phyloP scores from a whole-genome alignment of 441 rosid species.

The Omphalea diandra region DNA sequence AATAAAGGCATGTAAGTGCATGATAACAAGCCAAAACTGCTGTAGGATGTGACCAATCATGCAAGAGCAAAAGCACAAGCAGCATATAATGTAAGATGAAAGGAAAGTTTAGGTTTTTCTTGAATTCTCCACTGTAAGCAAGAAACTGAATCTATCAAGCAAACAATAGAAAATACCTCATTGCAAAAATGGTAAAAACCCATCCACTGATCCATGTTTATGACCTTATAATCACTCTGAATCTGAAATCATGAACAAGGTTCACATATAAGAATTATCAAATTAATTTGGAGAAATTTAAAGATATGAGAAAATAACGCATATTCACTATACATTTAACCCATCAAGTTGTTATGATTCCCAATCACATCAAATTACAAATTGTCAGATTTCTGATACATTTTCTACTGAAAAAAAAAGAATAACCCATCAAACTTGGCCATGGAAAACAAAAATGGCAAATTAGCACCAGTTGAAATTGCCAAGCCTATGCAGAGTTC shows the following conservation, averaged over 20 bases:
- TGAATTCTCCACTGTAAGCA: not conserved
- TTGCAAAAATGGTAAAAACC: conserved; percentile 55
- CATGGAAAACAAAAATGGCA: not conserved
- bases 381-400: not conserved
- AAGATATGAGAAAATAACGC: not conserved
- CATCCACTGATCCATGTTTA: conserved; percentile 65
- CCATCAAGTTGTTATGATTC: not conserved
- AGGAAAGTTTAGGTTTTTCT: not conserved
- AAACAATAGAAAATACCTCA: conserved; percentile 40
- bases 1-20: too few species aligned
- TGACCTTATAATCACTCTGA: conserved; percentile 55
- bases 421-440: not conserved
- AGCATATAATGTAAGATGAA: not conserved
- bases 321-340: not conserved
- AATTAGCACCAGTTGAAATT: too few species aligned
- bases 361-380: conserved; percentile 8
- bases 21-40: too few species aligned
- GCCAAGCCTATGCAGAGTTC: too few species aligned
- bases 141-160: not conserved
- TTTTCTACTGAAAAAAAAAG: conserved; percentile 5
- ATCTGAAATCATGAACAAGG: conserved; percentile 29
- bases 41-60: too few species aligned
- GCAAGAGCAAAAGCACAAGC: too few species aligned
- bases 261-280: not conserved
- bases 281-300: not conserved